Conservation (phyloP, 2,329 filamentous ascomycete genomes). For the Penicillium glabrum region DNA sequence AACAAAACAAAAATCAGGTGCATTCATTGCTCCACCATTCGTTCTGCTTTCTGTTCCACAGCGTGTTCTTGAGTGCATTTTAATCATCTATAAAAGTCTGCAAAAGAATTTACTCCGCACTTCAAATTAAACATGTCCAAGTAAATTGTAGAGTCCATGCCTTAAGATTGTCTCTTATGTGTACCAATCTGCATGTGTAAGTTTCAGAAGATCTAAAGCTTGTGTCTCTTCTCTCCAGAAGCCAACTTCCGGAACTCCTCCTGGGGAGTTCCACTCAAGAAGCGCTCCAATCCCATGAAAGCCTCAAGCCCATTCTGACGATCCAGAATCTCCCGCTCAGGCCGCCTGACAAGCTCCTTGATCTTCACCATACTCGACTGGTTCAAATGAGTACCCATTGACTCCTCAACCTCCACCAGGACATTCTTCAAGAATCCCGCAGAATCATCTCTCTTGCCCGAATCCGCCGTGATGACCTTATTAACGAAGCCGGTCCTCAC, state of each 20-base stretch:
- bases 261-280: conserved; percentile 78
- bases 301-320: conserved; percentile 79
- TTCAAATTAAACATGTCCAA: too few species aligned
- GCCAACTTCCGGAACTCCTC: conserved; percentile 85
- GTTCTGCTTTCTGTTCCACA: too few species aligned
- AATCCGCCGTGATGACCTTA: conserved; percentile 65
- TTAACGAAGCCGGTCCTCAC: conserved; percentile 80
- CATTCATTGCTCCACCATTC: too few species aligned
- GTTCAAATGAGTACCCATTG: conserved; percentile 76
- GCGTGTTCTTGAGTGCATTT: too few species aligned
- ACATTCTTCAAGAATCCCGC: conserved; percentile 71
- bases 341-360: conserved; percentile 76
- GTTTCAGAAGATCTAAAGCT: conserved; percentile 58
- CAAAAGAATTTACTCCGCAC: too few species aligned
- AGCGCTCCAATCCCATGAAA: conserved; percentile 79
- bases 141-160: too few species aligned
- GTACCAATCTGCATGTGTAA: not conserved
- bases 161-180: too few species aligned
- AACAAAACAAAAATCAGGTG: too few species aligned
- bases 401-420: conserved; percentile 75
- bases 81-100: too few species aligned
- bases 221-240: conserved; percentile 88
- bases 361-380: conserved; percentile 77
- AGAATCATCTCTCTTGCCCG: conserved; percentile 60
- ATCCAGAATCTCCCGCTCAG: conserved; percentile 72